Base-by-base conservation (phyloP, 2,329 filamentous ascomycete species). In the Fusarium pseudoanthophilum region DNA sequence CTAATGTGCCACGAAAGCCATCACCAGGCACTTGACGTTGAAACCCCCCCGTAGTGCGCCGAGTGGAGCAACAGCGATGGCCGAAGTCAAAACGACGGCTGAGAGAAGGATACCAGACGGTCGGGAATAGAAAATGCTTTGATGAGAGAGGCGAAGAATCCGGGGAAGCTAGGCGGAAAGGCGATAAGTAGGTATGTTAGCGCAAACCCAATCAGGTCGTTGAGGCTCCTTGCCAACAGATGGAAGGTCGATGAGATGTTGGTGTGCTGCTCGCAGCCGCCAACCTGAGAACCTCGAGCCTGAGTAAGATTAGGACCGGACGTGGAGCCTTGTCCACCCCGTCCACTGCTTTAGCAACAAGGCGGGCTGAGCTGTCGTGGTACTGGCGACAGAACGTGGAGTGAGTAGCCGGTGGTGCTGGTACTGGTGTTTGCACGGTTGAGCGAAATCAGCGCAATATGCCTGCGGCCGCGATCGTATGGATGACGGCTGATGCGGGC, bases 1-100 rank as follows among this genome's bases (percentile, higher is more conserved):
- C 78, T 78, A 81, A 75, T 75, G 80, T 82, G 80, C 74, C 80
- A 82, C 80, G 74, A 77, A 76, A 77, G 75, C 77, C 79, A 80
- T 79, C 76, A 77, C 77, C 74, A 74, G 78, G 75, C 73, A 77
- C 75, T 74, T 53, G 46, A 69, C 68, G 75, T 75, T 71, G 68
- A 72, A 69, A 78, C 74, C 72, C 71, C 71, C 74, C 76, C 67
- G 76, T 74, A 75, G 69, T 76, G 74, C 71, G 74, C 63, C 70
- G 75, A 77, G 75, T 77, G 77, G 74, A 77, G 75, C 68, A 67
- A 72, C 72, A 75, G 77, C 51, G 72, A 73, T 57, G 71, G 66
- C 68, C 69, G 60, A 67, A 73, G 68, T 71, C 67, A 71, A 73
- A 71, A 70, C 62, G 66, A 68, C 51, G 63, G 64, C 71, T 60